Evolutionary conservation across 2,329 filamentous ascomycete genomes (phyloP).

Genomic region (Trichoderma arundinaceum): DNA sequence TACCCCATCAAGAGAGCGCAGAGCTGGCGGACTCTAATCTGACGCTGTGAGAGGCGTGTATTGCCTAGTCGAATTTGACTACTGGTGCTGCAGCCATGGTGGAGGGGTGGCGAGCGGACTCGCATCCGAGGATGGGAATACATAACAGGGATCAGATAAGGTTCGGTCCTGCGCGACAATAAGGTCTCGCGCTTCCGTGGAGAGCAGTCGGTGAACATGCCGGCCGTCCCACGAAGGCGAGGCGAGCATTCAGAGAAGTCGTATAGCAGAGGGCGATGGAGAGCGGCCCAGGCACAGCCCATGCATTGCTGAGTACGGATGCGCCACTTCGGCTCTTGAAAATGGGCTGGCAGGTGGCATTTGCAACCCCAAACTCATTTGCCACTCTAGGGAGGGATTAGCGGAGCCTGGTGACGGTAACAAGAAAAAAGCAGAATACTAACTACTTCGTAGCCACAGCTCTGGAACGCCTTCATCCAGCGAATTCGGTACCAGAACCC

Average conservation of each 20-base stretch:
- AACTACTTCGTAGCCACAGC: not conserved
- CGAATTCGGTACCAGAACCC: not conserved
- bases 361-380: conserved; percentile 1
- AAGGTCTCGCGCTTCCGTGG: conserved; percentile 1
- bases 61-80: conserved; percentile 28
- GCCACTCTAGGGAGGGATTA: not conserved
- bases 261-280: conserved; percentile 13
- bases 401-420: not conserved
- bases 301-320: conserved; percentile 16
- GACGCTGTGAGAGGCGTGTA: conserved; percentile 27
- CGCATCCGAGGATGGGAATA: conserved; percentile 4
- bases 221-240: conserved; percentile 3
- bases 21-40: conserved; percentile 23
- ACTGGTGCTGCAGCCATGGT: conserved; percentile 8
- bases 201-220: conserved; percentile 13
- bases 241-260: conserved; percentile 1
- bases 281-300: conserved; percentile 1
- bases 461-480: not conserved
- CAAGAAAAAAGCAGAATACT: not conserved
- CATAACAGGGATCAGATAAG: conserved; percentile 22
- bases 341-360: conserved; percentile 21
- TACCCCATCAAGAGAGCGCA: not conserved
- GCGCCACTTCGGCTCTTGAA: conserved; percentile 32
- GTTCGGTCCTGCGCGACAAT: conserved; percentile 19
- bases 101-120: conserved; percentile 25